Base-by-base conservation (phyloP, 2,329 filamentous ascomycete species). In the Domatiomyces globalis region DNA sequence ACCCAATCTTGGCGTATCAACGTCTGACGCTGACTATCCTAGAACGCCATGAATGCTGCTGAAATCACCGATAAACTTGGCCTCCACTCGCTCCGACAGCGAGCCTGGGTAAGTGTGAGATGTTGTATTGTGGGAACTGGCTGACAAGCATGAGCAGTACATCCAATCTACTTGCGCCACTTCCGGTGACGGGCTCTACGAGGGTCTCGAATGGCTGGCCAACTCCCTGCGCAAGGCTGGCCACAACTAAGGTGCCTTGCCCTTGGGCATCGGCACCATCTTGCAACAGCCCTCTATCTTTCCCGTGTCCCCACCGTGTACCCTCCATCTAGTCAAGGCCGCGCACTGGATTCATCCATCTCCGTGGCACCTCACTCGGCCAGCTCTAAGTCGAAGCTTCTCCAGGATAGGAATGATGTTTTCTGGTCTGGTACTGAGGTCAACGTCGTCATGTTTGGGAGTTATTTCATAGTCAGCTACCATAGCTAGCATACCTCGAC, bases 31-130 rank as follows among this genome's bases (percentile, higher is more conserved):
- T 39, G 33, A 39, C 33, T 55, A 49, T 19, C 49, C 46, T 52
- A 95, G 89, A 96, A 96, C 70, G 92, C 92, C 73, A 96, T 96
- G 92, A 95, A 94, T 75, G 90, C 92, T 67, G 90, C 92, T 68
- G 92, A 98, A 78, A 96, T 98, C 73, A 98, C 92, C 73, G 90
- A 98, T 78, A 95, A 96, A 83, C 87, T 98, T 73, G 92, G 92
- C 69, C 88, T 98, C 67, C 90, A 96, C 83, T 94, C 87, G 77
- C 79, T 98, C 80, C 87, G 88, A 80, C 87, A 95, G 78, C 89
- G 92, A 72, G 85, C 87, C 67, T 98, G 92, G 92, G 92, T 98
- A 89, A 71, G 88, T 29, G 10, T 15, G 33, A 20, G 43, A 45
- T 15, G 22, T 10, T 12, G 5, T 17, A 27, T 12, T 4, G n/a